These are phyloP conservation scores for Scheffersomyces lignosus DNA, from an alignment of 805 yeast genomes.

Conservation along the genomic window DNA sequence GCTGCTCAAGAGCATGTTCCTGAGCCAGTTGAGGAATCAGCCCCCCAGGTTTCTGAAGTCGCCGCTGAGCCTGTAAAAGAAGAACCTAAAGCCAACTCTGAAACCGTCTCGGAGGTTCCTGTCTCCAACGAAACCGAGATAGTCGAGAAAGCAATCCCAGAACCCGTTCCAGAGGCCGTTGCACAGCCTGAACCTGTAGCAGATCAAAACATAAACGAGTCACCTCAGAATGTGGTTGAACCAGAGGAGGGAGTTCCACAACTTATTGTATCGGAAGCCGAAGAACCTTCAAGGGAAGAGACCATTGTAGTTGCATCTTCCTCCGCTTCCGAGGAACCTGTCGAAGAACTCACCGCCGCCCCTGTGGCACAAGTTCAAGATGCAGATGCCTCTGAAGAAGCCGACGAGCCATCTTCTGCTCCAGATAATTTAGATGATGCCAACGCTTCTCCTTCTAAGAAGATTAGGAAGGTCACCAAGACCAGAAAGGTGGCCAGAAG, in stretches of 20 bases:
- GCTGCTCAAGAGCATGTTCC: constrained; percentile 2
- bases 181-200: constrained; percentile 4
- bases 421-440: not conserved
- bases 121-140: constrained; percentile 4
- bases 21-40: not conserved
- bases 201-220: no score
- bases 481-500: not conserved
- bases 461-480: constrained; percentile 1
- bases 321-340: not conserved
- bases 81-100: not conserved
- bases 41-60: no score
- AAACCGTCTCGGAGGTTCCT: constrained; percentile 2
- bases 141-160: constrained; percentile 6
- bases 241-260: constrained; percentile 1
- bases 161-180: constrained; percentile 4
- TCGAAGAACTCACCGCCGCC: not conserved
- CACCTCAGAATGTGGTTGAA: no score
- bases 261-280: no score
- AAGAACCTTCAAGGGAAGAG: not conserved
- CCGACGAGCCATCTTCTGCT: constrained; percentile 1
- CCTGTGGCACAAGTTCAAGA: constrained; percentile 5
- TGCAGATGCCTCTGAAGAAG: constrained; percentile 2
- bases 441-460: not conserved
- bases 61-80: not conserved
- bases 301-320: not conserved